A percentile compares a stretch with the other conserved stretches of the same genome.
These are phyloP conservation scores for Neostapfia colusana DNA, from an alignment of 176 grass and related monocot species.

Conservation along the genomic window DNA sequence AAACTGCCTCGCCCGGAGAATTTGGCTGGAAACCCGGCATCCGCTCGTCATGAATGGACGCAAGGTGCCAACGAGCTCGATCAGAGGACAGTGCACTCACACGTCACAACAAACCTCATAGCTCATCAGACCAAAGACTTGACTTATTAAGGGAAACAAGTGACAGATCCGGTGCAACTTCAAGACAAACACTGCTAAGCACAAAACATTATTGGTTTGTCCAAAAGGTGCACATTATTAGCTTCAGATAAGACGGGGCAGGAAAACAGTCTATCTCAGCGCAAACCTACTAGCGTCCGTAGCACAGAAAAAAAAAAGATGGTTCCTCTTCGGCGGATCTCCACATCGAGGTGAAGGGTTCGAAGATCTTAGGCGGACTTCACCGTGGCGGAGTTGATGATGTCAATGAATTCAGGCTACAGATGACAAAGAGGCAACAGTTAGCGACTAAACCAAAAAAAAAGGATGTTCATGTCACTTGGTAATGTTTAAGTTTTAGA, in stretches of 20 bases:
- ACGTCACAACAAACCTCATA: background rate
- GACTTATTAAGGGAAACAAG: background rate
- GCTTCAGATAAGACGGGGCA: background rate
- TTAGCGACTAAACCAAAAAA: background rate
- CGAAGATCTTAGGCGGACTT: constrained; percentile 58
- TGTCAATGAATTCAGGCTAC: constrained; percentile 90
- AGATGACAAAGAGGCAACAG: background rate
- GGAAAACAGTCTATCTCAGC: constrained; percentile 24
- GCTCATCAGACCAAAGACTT: background rate
- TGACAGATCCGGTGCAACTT: background rate
- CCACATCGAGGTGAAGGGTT: background rate
- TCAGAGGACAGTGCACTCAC: background rate
- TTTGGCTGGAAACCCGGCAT: background rate
- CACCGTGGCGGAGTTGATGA: constrained; percentile 74
- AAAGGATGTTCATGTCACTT: background rate
- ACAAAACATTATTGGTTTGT: constrained; percentile 35
- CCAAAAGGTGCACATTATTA: constrained; percentile 39
- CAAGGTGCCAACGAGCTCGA: background rate
- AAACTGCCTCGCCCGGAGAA: background rate
- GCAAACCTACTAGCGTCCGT: constrained; percentile 43
- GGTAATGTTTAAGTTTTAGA: background rate
- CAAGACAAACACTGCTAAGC: background rate
- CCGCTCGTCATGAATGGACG: background rate
- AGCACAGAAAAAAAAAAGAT: constrained; percentile 11
- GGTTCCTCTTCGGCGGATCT: constrained; percentile 8